phyloP scores from a whole-genome alignment of 2,329 filamentous ascomycete genomes.

The Raffaelea ambrosiae region DNA sequence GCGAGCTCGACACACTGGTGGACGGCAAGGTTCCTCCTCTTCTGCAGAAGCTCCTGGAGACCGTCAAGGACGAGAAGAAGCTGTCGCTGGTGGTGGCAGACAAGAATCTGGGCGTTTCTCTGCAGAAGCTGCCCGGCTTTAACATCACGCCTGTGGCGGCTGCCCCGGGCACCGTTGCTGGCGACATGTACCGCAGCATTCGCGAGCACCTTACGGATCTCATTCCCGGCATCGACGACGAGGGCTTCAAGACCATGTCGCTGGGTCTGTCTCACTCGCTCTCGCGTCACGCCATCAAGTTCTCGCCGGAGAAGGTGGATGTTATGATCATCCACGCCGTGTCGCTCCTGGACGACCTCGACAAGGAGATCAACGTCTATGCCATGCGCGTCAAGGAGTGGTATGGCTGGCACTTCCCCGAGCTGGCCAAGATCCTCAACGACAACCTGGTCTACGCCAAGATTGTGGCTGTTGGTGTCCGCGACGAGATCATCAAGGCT shows the following conservation, averaged over 20 bases:
- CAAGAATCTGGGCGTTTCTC: conserved; percentile 82
- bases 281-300: conserved; percentile 96
- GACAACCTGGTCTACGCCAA: conserved; percentile 93
- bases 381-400: conserved; percentile 99
- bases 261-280: conserved; percentile 95
- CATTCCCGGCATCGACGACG: conserved; percentile 76
- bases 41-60: conserved; percentile 71
- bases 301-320: conserved; percentile 96
- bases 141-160: conserved; percentile 75
- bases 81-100: conserved; percentile 89
- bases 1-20: conserved; percentile 80
- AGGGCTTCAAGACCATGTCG: conserved; percentile 88
- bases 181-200: conserved; percentile 90
- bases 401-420: conserved; percentile 99
- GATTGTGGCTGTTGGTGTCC: conserved; percentile 82
- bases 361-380: conserved; percentile 98
- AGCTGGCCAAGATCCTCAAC: conserved; percentile 93
- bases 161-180: conserved; percentile 69
- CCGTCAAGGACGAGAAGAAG: conserved; percentile 96
- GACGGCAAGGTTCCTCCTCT: conserved; percentile 93
- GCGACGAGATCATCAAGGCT: conserved; percentile 64
- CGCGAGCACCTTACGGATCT: conserved; percentile 83
- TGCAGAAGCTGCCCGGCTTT: conserved; percentile 83
- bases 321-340: conserved; percentile 99
- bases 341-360: conserved; percentile 84